Base-by-base conservation (phyloP, 441 rosid species). In the Manihot esculenta region DNA sequence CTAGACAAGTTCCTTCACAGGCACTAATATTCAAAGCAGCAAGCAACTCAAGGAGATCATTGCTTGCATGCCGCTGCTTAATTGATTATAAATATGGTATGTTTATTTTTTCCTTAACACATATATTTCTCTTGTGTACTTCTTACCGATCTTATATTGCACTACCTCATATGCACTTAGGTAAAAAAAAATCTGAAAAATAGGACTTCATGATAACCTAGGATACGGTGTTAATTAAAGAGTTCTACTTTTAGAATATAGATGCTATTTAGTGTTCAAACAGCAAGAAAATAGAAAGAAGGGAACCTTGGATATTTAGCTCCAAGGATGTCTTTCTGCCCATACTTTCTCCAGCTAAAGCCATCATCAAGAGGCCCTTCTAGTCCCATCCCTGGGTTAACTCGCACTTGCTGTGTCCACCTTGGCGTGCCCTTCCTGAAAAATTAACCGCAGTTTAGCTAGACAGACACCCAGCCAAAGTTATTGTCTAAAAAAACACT, bases 311-410 rank as follows among this genome's bases (percentile, higher is more conserved):
- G 99, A 66, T 83, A 75, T 70, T 70, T 88, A 62, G 97, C 90
- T 68, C 97, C 95, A 26, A 88, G 97, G 57, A 92, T 94, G 60
- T 85, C 88, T 74, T 94, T 94, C 75, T 94, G 99, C 14, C 95
- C 99, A 69, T 94, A 91, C 77, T 91, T 93, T 77, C 97, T 91
- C 96, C 97, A 91, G 66, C 86, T 81, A 44, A 83, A 88, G 13
- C 98, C 98, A 74, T 93, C 98, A 18, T 93, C 96, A 38, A 87
- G 93, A 3, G 84, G 66, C 69, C 82, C 84, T 60, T 88, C 95
- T 55, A 84, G 68, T 57, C 82, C 86, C 62, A 74, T 58, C 4
- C 83, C 92, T 1, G 88, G 91, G 66, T 59, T 54, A 45, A 90
- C 86, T 70, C 77, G 72, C 64, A 92, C 92, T 66, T 69, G 82